Conservation (phyloP, 2,329 filamentous ascomycete species). For the Claviceps sp. region DNA sequence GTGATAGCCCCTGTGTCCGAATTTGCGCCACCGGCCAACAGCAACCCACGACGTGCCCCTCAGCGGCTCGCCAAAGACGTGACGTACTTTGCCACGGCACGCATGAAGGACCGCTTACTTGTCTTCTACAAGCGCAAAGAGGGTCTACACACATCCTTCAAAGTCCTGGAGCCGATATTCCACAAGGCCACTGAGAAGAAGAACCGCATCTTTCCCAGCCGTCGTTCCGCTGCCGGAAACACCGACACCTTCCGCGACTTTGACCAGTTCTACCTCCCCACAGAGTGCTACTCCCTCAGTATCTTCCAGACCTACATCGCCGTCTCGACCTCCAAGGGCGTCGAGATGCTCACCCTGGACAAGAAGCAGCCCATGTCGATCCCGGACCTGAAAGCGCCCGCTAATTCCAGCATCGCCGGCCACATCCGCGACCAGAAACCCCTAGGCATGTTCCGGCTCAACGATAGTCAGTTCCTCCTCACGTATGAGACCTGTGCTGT, state of each 20-base stretch:
- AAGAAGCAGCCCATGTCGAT: conserved; percentile 95
- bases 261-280: conserved; percentile 96
- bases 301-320: conserved; percentile 91
- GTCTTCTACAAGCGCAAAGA: conserved; percentile 97
- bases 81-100: conserved; percentile 87
- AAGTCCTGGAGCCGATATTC: conserved; percentile 88
- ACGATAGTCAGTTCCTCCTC: conserved; percentile 81
- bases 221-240: conserved; percentile 47
- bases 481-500: conserved; percentile 94
- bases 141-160: conserved; percentile 85
- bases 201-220: conserved; percentile 50
- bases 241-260: conserved; percentile 97
- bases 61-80: conserved; percentile 89
- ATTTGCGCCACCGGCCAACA: conserved; percentile 47
- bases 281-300: conserved; percentile 89
- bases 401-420: conserved; percentile 72
- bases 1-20: conserved; percentile 55
- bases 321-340: conserved; percentile 79
- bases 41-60: conserved; percentile 72
- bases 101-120: conserved; percentile 91
- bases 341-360: conserved; percentile 92
- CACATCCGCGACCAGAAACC: conserved; percentile 75
- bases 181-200: conserved; percentile 84
- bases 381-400: conserved; percentile 66
- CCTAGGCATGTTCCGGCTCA: conserved; percentile 91